These are phyloP conservation scores for Fusarium subtropicale DNA, from an alignment of 2,329 filamentous ascomycete species.

Conservation along the genomic window DNA sequence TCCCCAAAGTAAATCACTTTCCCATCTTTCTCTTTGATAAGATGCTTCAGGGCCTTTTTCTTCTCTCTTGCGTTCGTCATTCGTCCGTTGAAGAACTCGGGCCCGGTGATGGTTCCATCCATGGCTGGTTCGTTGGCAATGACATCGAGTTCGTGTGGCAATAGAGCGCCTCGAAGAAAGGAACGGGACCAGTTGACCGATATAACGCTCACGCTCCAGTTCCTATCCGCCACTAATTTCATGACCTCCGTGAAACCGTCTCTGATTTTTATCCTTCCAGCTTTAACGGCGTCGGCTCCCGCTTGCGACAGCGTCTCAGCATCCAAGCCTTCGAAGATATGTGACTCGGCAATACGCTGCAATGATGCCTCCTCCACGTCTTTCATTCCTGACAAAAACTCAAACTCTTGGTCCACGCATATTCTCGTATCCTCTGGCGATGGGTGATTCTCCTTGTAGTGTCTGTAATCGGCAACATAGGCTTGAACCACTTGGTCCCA, in stretches of 20 bases:
- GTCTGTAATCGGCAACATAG: slow-evolving; percentile 58
- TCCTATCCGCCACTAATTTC: slow-evolving; percentile 40
- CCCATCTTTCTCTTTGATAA: slow-evolving; percentile 39
- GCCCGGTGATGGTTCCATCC: slow-evolving; percentile 57
- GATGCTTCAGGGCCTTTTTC: slow-evolving; percentile 53
- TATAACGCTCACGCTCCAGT: slow-evolving; percentile 58
- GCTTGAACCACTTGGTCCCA: slow-evolving; percentile 61
- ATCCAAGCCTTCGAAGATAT: slow-evolving; percentile 59
- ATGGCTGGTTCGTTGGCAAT: slow-evolving; percentile 58
- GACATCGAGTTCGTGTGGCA: slow-evolving; percentile 50
- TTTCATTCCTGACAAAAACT: slow-evolving; percentile 58
- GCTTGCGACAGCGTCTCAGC: slow-evolving; percentile 51
- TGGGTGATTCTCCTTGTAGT: slow-evolving; percentile 52
- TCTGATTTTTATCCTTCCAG: slow-evolving; percentile 52
- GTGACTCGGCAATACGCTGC: slow-evolving; percentile 55
- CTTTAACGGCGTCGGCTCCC: slow-evolving; percentile 52
- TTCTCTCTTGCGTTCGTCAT: slow-evolving; percentile 61
- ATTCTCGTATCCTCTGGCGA: slow-evolving; percentile 51
- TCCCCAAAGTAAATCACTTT: slow-evolving; percentile 67
- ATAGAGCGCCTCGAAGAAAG: slow-evolving; percentile 61
- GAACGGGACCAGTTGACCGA: slow-evolving; percentile 65
- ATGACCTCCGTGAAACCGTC: slow-evolving; percentile 56
- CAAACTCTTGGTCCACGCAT: slow-evolving; percentile 54
- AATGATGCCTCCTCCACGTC: slow-evolving; percentile 61
- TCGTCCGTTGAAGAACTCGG: slow-evolving; percentile 46